These are phyloP conservation scores for Pleoardoris graminearum DNA, from an alignment of 2,329 filamentous ascomycete genomes.

Conservation along the genomic window DNA sequence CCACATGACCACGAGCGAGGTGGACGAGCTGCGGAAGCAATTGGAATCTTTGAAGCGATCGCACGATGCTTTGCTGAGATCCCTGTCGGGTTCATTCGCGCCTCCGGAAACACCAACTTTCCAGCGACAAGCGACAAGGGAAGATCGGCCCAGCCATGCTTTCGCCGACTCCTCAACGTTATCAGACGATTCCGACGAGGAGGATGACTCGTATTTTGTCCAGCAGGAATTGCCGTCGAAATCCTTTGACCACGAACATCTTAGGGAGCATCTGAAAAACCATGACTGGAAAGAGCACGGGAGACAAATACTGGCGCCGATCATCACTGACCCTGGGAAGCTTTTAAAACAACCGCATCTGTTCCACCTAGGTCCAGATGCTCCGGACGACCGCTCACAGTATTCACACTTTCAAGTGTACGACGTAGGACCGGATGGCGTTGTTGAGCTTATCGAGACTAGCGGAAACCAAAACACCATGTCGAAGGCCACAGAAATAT, in stretches of 20 bases:
- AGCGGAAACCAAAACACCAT: slow-evolving; percentile 39
- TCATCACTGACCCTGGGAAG: slow-evolving; percentile 49
- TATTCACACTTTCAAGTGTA: slow-evolving; percentile 61
- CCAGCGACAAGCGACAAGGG: slow-evolving; percentile 26
- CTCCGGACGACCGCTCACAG: slow-evolving; percentile 48
- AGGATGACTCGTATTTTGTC: slow-evolving; percentile 43
- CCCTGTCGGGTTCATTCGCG: slow-evolving; percentile 29
- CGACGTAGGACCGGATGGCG: slow-evolving; percentile 56
- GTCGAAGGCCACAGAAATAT: slow-evolving; percentile 38
- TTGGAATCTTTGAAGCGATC: slow-evolving; percentile 39
- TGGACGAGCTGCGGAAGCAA: slow-evolving; percentile 39
- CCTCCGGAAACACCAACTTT: slow-evolving; percentile 28
- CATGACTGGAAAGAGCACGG: slow-evolving; percentile 50
- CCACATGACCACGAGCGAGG: slow-evolving; percentile 30
- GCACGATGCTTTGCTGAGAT: slow-evolving; percentile 35
- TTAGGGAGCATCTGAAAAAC: slow-evolving; percentile 51
- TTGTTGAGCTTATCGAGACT: slow-evolving; percentile 44
- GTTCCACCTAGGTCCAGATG: slow-evolving; percentile 48
- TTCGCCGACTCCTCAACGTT: slow-evolving; percentile 42
- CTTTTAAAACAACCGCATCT: slow-evolving; percentile 51
- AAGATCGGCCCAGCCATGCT: slow-evolving; percentile 23
- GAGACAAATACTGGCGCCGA: slow-evolving; percentile 45
- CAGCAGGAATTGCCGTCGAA: slow-evolving; percentile 46
- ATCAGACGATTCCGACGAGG: slow-evolving; percentile 42
- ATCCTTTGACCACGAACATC: slow-evolving; percentile 49